These are phyloP conservation scores for Senecio squalidus DNA, from an alignment of 140 eudicot species.

Conservation along the genomic window DNA sequence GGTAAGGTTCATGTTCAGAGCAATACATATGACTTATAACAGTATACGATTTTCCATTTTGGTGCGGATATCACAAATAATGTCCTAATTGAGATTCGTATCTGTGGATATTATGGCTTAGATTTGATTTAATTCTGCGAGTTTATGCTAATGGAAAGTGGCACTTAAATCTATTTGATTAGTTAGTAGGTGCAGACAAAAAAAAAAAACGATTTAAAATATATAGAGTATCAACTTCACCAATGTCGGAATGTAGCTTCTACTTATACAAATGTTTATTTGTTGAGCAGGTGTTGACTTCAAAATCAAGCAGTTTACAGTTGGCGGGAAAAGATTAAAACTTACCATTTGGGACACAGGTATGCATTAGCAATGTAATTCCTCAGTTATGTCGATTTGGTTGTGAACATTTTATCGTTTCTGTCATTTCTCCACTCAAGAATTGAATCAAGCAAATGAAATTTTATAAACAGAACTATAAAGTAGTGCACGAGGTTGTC, in stretches of 20 bases:
- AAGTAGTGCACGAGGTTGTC: not conserved
- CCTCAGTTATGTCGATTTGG: not conserved
- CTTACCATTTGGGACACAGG: slow-evolving; percentile 80
- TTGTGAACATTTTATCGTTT: not conserved
- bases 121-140: too few species aligned
- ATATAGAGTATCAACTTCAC: too few species aligned
- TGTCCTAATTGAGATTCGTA: too few species aligned
- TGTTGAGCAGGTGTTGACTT: slow-evolving; percentile 62
- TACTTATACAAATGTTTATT: slow-evolving; percentile 7
- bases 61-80: too few species aligned
- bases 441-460: not conserved
- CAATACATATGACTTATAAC: too few species aligned
- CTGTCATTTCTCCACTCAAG: not conserved
- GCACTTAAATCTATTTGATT: too few species aligned
- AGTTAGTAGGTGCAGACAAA: too few species aligned
- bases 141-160: too few species aligned
- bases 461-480: not conserved
- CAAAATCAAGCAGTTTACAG: slow-evolving; percentile 53
- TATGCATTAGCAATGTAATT: slow-evolving; percentile 11
- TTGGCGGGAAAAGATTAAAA: slow-evolving; percentile 62
- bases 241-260: too few species aligned
- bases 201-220: too few species aligned
- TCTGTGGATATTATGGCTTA: too few species aligned
- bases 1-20: not conserved
- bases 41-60: too few species aligned